Base-by-base conservation (phyloP, 2,329 filamentous ascomycete species). In the Beauveria brongniartii region DNA sequence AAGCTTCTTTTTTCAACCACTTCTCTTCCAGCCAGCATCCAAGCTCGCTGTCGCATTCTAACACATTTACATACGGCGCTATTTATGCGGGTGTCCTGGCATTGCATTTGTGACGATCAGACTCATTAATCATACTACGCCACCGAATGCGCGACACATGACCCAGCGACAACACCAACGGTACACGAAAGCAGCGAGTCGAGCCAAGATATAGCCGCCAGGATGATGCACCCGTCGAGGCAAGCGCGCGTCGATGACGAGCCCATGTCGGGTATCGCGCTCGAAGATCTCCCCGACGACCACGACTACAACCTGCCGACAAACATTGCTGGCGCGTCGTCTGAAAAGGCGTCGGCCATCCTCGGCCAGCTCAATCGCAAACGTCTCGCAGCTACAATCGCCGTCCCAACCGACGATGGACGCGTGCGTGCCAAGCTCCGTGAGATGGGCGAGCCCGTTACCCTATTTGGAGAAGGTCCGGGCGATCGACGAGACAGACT, bases 211-310 rank as follows among this genome's bases (percentile, higher is more conserved):
- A 40, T 22, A 51, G 3, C 30, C 59, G 62, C 64, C 75, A 78
- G 69, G 65, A 85, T 82, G 78, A 86, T 96, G 78, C 93, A 97
- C 79, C 93, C 93, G 62, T 86, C 93, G 73, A 85, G 94, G 66
- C 89, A 93, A 75, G 93, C 93, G 47, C 97, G 95, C 75, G 92
- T 97, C 65, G 93, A 97, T 80, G 93, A 97, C 71, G 80, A 84
- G 71, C 75, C 81, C 58, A 82, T 88, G 65, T 67, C 65, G 58
- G 78, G 78, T 46, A 74, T 82, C 55, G 76, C 79, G 63, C 67
- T 83, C 44, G 76, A 81, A 63, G 78, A 81, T 63, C 70, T 85
- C 44, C 82, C 78, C 46, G 76, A 81, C 65, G 92, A 97, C 70
- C 89, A 86, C 70, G 89, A 97, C 76, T 94, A 97, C 81, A 85